Evolutionary conservation across 805 yeast species (phyloP).

Genomic region (Torulaspora franciscae): DNA sequence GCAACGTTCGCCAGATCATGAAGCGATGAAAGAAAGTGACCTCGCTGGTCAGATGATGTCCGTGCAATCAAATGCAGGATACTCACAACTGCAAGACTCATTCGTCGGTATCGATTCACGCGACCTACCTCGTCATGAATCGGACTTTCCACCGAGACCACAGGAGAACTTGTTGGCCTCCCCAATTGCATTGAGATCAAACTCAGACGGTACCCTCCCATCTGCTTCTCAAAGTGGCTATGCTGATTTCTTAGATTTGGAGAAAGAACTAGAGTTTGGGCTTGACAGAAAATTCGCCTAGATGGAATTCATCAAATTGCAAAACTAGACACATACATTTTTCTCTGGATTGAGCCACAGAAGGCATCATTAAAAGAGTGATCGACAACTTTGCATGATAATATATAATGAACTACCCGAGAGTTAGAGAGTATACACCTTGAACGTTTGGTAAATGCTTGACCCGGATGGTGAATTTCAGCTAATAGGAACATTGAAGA

Average conservation of each 20-base stretch:
- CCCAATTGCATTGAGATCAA: conserved; percentile 16
- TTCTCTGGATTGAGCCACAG: no score
- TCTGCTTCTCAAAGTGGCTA: conserved; percentile 23
- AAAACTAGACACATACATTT: neutral
- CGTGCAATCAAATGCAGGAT: conserved; percentile 19
- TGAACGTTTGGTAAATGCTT: no score
- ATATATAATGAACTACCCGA: no score
- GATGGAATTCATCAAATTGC: neutral
- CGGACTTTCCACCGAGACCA: conserved; percentile 58
- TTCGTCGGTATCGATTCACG: conserved; percentile 47
- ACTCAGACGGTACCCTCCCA: conserved; percentile 7
- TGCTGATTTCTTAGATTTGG: conserved; percentile 44
- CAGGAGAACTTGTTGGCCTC: conserved; percentile 43
- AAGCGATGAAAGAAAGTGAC: conserved; percentile 13
- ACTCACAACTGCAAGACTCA: conserved; percentile 29
- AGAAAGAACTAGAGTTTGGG: conserved; percentile 64
- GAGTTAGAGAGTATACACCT: no score
- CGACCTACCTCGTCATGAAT: conserved; percentile 36
- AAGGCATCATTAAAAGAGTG: no score
- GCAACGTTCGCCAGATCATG: conserved; percentile 21
- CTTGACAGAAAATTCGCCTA: conserved; percentile 46
- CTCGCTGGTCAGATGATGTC: conserved; percentile 21
- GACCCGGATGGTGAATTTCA: no score
- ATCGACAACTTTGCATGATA: no score
- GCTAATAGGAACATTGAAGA: no score